Evolutionary conservation across 2,329 filamentous ascomycete genomes (phyloP).

Genomic region (Hypoxylon sp.): DNA sequence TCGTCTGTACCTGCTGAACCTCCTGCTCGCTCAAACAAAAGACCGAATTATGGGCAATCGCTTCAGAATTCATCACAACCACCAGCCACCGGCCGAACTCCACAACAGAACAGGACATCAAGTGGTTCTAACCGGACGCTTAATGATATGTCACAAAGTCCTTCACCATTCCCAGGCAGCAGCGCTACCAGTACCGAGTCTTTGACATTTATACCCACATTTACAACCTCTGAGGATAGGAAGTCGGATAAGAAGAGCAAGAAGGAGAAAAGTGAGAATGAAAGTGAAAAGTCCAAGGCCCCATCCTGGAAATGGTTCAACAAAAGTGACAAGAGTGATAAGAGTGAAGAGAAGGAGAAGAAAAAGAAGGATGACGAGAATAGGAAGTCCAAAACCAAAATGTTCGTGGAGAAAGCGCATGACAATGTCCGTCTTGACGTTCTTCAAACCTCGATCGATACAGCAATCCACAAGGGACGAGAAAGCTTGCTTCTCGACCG

Average conservation of each 20-base stretch:
- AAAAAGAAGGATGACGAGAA: constrained; percentile 73
- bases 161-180: constrained; percentile 79
- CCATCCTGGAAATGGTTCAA: constrained; percentile 89
- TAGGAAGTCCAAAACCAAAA: constrained; percentile 77
- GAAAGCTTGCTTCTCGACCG: constrained; percentile 90
- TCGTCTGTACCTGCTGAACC: constrained; percentile 61
- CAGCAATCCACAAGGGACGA: constrained; percentile 73
- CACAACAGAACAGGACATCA: constrained; percentile 49
- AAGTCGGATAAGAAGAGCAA: constrained; percentile 82
- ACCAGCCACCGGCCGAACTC: constrained; percentile 44
- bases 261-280: constrained; percentile 76
- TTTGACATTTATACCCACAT: constrained; percentile 84
- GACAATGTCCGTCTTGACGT: constrained; percentile 89
- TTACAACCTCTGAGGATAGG: constrained; percentile 74
- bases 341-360: constrained; percentile 80
- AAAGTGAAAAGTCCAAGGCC: constrained; percentile 69
- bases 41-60: constrained; percentile 56
- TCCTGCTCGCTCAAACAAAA: constrained; percentile 63
- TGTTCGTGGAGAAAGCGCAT: constrained; percentile 70
- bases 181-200: constrained; percentile 78
- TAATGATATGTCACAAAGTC: constrained; percentile 75
- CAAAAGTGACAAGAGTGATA: constrained; percentile 73
- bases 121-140: constrained; percentile 65
- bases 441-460: constrained; percentile 88
- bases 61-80: constrained; percentile 46